These are phyloP conservation scores for Aspergillus panamensis DNA, from an alignment of 495 filamentous ascomycete genomes.

Conservation along the genomic window DNA sequence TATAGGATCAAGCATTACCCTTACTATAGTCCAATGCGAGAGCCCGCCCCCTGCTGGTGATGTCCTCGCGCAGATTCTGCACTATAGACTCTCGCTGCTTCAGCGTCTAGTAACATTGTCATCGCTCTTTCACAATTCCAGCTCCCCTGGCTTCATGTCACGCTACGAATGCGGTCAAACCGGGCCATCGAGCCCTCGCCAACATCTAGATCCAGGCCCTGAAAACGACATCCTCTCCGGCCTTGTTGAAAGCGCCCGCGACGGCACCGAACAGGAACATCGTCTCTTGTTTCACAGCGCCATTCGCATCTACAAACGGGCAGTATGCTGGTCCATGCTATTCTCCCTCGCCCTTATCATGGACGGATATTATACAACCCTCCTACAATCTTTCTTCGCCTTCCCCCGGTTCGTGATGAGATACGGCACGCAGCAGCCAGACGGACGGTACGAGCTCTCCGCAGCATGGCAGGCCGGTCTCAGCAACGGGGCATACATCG, in stretches of 20 bases:
- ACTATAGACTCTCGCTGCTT: background rate
- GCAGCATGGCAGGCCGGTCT: constrained; percentile 64
- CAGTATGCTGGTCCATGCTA: constrained; percentile 44
- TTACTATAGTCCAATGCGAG: background rate
- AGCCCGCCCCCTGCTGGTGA: background rate
- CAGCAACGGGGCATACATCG: constrained; percentile 53
- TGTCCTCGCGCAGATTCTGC: background rate
- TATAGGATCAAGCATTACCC: no score
- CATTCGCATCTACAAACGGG: constrained; percentile 45
- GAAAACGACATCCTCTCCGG: background rate
- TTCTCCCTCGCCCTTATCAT: constrained; percentile 46
- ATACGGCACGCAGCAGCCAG: constrained; percentile 30
- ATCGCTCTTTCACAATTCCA: background rate
- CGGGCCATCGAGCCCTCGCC: background rate
- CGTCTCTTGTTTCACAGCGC: constrained; percentile 8
- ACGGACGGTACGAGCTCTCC: constrained; percentile 39
- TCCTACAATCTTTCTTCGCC: constrained; percentile 40
- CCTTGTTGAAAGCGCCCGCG: constrained; percentile 9
- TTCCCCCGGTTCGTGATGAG: constrained; percentile 35
- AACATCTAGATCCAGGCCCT: background rate
- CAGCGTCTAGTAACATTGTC: background rate
- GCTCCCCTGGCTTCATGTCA: background rate
- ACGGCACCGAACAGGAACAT: constrained; percentile 11
- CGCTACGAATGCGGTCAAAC: background rate
- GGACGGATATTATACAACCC: constrained; percentile 48